Evolutionary conservation across 495 filamentous ascomycete genomes (phyloP).

Genomic region (Aspergillus campestris): DNA sequence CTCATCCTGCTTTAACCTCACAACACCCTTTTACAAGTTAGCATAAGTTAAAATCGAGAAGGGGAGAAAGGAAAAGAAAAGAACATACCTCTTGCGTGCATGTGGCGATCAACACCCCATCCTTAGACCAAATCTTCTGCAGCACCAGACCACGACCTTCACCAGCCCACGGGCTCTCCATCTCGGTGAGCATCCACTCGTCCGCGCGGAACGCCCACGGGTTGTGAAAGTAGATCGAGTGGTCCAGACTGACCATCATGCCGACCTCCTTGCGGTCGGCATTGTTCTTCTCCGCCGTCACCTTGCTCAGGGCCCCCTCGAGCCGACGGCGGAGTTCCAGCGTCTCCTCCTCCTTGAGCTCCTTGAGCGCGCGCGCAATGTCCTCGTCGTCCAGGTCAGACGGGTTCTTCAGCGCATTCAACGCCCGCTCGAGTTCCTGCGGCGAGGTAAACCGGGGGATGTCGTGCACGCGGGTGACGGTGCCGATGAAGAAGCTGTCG

Average conservation of each 20-base stretch:
- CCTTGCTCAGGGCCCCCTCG: constrained; percentile 26
- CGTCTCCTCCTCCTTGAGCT: constrained; percentile 37
- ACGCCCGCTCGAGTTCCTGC: constrained; percentile 25
- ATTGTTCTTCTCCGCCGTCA: constrained; percentile 11
- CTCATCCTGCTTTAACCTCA: constrained; percentile 39
- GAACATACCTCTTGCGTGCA: constrained; percentile 39
- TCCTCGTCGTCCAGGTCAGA: constrained; percentile 39
- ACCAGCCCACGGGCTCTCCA: constrained; percentile 88
- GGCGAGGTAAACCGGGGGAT: constrained; percentile 53
- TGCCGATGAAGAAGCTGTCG: constrained; percentile 87
- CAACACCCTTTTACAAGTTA: constrained; percentile 28
- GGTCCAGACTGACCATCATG: constrained; percentile 95
- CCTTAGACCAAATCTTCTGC: constrained; percentile 78
- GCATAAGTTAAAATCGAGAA: constrained; percentile 1
- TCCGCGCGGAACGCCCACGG: constrained; percentile 72
- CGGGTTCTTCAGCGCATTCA: constrained; percentile 39
- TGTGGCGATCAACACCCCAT: constrained; percentile 72
- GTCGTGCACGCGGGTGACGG: constrained; percentile 67
- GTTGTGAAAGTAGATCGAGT: constrained; percentile 91
- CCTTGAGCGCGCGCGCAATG: constrained; percentile 30
- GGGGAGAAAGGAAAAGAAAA: constrained; percentile 4
- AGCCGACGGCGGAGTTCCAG: constrained; percentile 29
- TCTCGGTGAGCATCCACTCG: constrained; percentile 91
- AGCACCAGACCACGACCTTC: constrained; percentile 80
- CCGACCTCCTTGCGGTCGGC: constrained; percentile 47